Evolutionary conservation across 331 rosid species (phyloP).

Genomic region (Prunus yedoensis): DNA sequence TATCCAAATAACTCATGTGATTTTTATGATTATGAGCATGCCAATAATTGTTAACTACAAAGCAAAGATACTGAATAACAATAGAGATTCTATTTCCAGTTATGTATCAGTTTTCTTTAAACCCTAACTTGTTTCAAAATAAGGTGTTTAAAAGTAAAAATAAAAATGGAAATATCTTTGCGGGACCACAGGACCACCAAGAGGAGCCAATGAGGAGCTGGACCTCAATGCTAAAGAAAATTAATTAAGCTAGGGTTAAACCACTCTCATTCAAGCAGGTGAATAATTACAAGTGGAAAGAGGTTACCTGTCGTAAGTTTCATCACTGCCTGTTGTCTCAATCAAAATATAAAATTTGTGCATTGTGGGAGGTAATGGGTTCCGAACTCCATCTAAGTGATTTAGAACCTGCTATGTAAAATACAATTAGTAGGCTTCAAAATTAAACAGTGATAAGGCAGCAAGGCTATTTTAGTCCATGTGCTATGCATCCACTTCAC

Average conservation of each 20-base stretch:
- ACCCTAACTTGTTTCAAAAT: background rate
- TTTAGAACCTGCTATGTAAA: slow-evolving; percentile 57
- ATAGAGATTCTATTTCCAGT: background rate
- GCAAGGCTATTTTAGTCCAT: background rate
- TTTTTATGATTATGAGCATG: background rate
- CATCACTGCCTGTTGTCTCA: slow-evolving; percentile 94
- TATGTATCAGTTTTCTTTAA: background rate
- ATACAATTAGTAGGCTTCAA: slow-evolving; percentile 24
- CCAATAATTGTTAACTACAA: background rate
- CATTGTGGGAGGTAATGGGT: slow-evolving; percentile 69
- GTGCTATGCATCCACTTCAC: background rate
- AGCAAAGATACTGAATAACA: background rate
- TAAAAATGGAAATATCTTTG: background rate
- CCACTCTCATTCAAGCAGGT: slow-evolving; percentile 3
- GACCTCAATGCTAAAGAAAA: background rate
- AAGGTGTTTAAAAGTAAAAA: background rate
- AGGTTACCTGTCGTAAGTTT: slow-evolving; percentile 69
- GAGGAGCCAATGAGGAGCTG: background rate
- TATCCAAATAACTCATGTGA: slow-evolving; percentile 23
- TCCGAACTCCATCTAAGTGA: slow-evolving; percentile 83
- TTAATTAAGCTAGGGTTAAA: background rate
- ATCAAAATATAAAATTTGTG: slow-evolving; percentile 84
- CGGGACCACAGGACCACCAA: background rate
- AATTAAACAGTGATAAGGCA: background rate
- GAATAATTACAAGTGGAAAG: slow-evolving; percentile 20